Evolutionary conservation across 768 basidiomycete species (phyloP).

Genomic region (Lenzites betulinus): DNA sequence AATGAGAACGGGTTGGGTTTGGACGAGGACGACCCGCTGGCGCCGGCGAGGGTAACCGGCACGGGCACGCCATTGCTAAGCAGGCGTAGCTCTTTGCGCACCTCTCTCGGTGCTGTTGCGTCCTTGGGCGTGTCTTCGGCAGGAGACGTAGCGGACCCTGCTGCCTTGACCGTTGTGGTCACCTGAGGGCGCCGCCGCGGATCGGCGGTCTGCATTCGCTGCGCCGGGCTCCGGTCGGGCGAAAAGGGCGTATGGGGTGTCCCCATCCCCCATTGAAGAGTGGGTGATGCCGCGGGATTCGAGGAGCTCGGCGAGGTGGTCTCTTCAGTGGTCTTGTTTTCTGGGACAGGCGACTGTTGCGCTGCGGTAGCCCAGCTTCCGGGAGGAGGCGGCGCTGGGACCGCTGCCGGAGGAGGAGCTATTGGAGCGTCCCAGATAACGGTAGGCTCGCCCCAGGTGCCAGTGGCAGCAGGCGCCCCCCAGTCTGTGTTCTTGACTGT

Average conservation of each 20-base stretch:
- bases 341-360: neutral
- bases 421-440: neutral
- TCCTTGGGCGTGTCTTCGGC: neutral
- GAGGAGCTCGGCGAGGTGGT: neutral
- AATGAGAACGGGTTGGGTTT: slow-evolving; percentile 14
- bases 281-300: neutral
- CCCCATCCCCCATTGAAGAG: neutral
- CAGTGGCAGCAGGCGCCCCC: too few species aligned
- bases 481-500: too few species aligned
- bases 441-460: neutral
- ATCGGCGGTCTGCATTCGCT: neutral
- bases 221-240: slow-evolving; percentile 1
- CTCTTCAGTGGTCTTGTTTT: neutral
- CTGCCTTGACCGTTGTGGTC: neutral
- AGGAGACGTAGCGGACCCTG: neutral
- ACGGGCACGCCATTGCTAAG: slow-evolving; percentile 11
- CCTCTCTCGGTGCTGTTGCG: slow-evolving; percentile 1
- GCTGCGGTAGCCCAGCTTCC: neutral
- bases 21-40: neutral
- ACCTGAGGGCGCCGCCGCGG: neutral
- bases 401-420: neutral
- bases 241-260: slow-evolving; percentile 5
- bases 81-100: neutral
- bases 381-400: neutral
- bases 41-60: neutral